Evolutionary conservation across 148 eudicot genomes (phyloP), one percentile per base, ranked within the genome.

Genomic region (Pharnaceum exiguum): DNA sequence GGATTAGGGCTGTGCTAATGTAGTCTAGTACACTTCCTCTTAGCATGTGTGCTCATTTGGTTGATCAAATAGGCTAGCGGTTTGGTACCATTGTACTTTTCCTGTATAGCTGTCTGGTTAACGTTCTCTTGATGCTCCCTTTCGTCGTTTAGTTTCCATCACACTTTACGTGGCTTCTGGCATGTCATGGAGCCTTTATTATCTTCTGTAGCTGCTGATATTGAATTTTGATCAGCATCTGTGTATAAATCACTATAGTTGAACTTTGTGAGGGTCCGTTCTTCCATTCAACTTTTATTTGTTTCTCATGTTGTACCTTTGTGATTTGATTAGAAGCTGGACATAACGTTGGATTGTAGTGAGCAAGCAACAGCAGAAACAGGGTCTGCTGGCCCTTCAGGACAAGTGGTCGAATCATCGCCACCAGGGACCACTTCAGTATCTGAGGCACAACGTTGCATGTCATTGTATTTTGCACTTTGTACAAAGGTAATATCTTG

Each of bases 381-480:
- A 18, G 30, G 40, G 33, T 49, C 67, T 47, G 76, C 72, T 58
- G 82, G 79, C 46, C 31, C 66, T 23, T 62, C 83, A 56, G 59
- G 77, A 39, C 77, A 76, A 37, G 43, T 65, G 63, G 62, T 70
- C 59, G 79, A 70, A 55, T 69, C 63, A 5, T 7, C 54, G 43
- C 50, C 67, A 53, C 63, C 82, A 49, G 80, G 57, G 68, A 53
- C 75, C 44, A 72, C 82, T 61, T 71, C 81, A 32, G 57, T 84
- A 46, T 68, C 82, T 55, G 90, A 86, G 47, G 89, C 75, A 26
- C 84, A 82, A 60, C 74, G 86, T 54, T 79, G 86, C 90, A 85
- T 86, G 91, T 81, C 96, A 21, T 75, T 93, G 47, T 93, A 93
- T 78, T 93, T 93, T 68, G 99, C 99, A 33, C 70, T 93, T 50